Conservation (phyloP, 805 yeast genomes). For the Maudiozyma turicensis region DNA sequence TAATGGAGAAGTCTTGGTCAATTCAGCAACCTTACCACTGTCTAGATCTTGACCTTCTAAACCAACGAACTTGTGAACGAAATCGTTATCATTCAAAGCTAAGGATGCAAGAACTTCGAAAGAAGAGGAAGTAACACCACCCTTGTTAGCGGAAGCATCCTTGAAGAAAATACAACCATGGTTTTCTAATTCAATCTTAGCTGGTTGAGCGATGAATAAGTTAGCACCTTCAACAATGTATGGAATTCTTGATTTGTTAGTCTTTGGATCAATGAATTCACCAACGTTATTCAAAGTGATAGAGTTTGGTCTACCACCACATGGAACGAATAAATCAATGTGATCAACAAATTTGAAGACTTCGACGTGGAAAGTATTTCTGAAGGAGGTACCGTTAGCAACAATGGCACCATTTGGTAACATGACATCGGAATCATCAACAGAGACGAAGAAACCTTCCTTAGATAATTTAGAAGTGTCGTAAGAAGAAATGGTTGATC, state of each 20-base stretch:
- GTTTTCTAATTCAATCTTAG: constrained; percentile 74
- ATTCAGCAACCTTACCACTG: constrained; percentile 7
- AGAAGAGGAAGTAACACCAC: constrained; percentile 97
- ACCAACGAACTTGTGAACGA: constrained; percentile 62
- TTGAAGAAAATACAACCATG: constrained; percentile 85
- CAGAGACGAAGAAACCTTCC: constrained; percentile 72
- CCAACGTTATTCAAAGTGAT: constrained; percentile 78
- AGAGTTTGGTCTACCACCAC: constrained; percentile 98
- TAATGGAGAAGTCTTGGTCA: constrained; percentile 29
- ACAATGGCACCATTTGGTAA: constrained; percentile 70
- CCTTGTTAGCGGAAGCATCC: constrained; percentile 96
- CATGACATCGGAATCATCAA: constrained; percentile 71
- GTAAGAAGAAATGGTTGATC: constrained; percentile 64
- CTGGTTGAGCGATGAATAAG: constrained; percentile 87
- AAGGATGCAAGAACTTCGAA: constrained; percentile 91
- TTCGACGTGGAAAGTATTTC: constrained; percentile 82
- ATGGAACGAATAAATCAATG: constrained; percentile 86
- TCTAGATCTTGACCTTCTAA: neutral
- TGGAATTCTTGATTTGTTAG: constrained; percentile 71
- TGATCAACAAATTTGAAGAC: constrained; percentile 52
- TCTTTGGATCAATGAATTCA: constrained; percentile 57
- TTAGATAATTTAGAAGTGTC: constrained; percentile 57
- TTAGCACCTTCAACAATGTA: constrained; percentile 97
- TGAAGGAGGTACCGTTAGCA: constrained; percentile 77
- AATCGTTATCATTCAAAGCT: constrained; percentile 77